Conservation (phyloP, 176 grass and related monocot genomes). For the Alopecurus myosuroides region DNA sequence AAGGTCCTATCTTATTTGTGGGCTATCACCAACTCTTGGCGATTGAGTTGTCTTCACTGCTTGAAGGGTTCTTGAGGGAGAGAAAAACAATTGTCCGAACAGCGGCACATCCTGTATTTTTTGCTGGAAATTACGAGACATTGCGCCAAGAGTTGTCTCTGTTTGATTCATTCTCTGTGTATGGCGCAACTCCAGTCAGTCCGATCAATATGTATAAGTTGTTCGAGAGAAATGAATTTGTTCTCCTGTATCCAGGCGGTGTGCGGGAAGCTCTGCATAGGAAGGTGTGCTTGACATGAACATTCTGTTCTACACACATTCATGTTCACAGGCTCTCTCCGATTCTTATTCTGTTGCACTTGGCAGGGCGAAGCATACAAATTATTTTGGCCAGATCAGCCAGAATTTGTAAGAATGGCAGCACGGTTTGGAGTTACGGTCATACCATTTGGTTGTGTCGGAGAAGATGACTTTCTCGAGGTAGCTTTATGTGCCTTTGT, state of each 20-base stretch:
- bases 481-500: slow-evolving; percentile 18
- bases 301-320: background rate
- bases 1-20: slow-evolving; percentile 69
- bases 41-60: slow-evolving; percentile 41
- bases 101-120: slow-evolving; percentile 40
- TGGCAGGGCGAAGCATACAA: slow-evolving; percentile 73
- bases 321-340: background rate
- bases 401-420: slow-evolving; percentile 97
- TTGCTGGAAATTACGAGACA: slow-evolving; percentile 24
- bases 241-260: slow-evolving; percentile 73
- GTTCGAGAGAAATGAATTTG: slow-evolving; percentile 45
- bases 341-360: slow-evolving; percentile 15
- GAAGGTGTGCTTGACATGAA: slow-evolving; percentile 37
- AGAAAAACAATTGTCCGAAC: slow-evolving; percentile 30
- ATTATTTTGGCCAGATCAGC: slow-evolving; percentile 82
- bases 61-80: slow-evolving; percentile 55
- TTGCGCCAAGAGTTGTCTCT: slow-evolving; percentile 32
- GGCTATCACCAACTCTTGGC: slow-evolving; percentile 60
- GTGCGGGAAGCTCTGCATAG: slow-evolving; percentile 61
- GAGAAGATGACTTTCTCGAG: slow-evolving; percentile 87
- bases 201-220: slow-evolving; percentile 52
- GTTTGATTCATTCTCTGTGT: slow-evolving; percentile 30
- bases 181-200: slow-evolving; percentile 37
- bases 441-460: slow-evolving; percentile 86
- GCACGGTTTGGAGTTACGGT: slow-evolving; percentile 74